phyloP scores from a whole-genome alignment of 1,284 basidiomycete species.

The Polyporus tsugae region DNA sequence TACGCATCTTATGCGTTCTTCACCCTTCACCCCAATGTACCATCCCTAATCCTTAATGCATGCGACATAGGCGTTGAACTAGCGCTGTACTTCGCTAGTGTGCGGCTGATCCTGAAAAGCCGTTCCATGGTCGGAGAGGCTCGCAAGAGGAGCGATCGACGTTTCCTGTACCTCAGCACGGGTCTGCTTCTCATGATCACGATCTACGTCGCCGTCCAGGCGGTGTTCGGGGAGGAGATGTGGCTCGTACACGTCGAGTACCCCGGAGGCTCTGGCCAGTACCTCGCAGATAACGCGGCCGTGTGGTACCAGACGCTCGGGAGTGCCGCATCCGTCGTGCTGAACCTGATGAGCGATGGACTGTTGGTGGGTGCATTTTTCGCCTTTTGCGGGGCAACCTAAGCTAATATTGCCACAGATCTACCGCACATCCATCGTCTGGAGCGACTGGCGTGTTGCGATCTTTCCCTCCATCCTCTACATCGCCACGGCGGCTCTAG shows the following conservation, averaged over 20 bases:
- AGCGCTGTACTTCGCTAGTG: slow-evolving; percentile 27
- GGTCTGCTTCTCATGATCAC: slow-evolving; percentile 31
- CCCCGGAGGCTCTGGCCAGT: slow-evolving; percentile 26
- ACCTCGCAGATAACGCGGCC: slow-evolving; percentile 24
- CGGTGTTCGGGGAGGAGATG: slow-evolving; percentile 34
- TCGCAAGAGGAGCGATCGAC: neutral
- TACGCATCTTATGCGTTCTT: neutral
- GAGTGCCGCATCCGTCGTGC: slow-evolving; percentile 14
- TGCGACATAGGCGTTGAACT: slow-evolving; percentile 29
- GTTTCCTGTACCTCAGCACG: slow-evolving; percentile 34
- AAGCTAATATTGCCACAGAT: slow-evolving; percentile 9
- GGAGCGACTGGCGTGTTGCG: slow-evolving; percentile 20
- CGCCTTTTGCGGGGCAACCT: too few species aligned
- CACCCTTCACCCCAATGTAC: neutral
- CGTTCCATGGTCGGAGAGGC: too few species aligned
- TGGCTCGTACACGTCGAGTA: slow-evolving; percentile 31
- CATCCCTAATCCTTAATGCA: neutral
- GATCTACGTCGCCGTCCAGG: slow-evolving; percentile 28
- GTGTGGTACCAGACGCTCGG: slow-evolving; percentile 32
- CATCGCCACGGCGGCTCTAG: slow-evolving; percentile 19
- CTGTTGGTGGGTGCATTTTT: slow-evolving; percentile 22
- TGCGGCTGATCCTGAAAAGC: slow-evolving; percentile 19
- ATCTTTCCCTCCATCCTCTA: slow-evolving; percentile 22
- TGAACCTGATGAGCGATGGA: slow-evolving; percentile 23
- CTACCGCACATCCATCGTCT: slow-evolving; percentile 27